Conservation (phyloP, 371 early-diverging fungal genomes). For the Circinella minor region DNA sequence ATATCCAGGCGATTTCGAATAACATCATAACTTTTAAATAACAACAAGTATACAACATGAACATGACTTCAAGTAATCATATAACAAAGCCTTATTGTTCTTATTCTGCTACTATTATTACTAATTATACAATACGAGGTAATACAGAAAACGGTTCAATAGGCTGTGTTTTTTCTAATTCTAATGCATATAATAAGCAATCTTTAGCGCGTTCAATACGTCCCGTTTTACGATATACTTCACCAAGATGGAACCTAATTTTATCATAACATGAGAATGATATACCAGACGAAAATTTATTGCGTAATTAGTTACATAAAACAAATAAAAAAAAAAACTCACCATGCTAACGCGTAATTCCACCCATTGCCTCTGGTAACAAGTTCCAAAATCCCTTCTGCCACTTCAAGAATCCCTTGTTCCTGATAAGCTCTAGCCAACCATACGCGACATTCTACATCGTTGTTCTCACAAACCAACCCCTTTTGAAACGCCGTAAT, state of each 20-base stretch:
- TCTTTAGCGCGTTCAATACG: conserved; percentile 64
- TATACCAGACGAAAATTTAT: no score
- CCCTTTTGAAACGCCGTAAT: conserved; percentile 61
- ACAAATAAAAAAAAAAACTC: conserved; percentile 9
- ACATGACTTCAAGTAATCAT: no score
- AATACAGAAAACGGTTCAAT: conserved; percentile 63
- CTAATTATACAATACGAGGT: conserved; percentile 29
- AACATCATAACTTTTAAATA: no score
- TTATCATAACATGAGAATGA: background rate
- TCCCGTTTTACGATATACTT: conserved; percentile 58
- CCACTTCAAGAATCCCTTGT: conserved; percentile 51
- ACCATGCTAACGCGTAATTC: conserved; percentile 73
- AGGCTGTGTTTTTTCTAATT: conserved; percentile 69
- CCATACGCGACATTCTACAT: conserved; percentile 50
- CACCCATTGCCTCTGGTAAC: conserved; percentile 64
- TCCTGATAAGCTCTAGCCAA: conserved; percentile 52
- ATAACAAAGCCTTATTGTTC: no score
- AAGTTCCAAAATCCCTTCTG: conserved; percentile 59
- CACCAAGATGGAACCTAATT: conserved; percentile 60
- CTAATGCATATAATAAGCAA: conserved; percentile 77
- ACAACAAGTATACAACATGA: no score
- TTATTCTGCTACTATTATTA: no score
- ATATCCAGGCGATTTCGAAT: no score
- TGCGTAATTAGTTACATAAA: conserved; percentile 28
- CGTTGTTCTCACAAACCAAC: conserved; percentile 51